A percentile compares a stretch with the other conserved stretches of the same genome.
These are phyloP conservation scores for Cladosporium sp. DNA, from an alignment of 2,329 filamentous ascomycete species.

Conservation along the genomic window DNA sequence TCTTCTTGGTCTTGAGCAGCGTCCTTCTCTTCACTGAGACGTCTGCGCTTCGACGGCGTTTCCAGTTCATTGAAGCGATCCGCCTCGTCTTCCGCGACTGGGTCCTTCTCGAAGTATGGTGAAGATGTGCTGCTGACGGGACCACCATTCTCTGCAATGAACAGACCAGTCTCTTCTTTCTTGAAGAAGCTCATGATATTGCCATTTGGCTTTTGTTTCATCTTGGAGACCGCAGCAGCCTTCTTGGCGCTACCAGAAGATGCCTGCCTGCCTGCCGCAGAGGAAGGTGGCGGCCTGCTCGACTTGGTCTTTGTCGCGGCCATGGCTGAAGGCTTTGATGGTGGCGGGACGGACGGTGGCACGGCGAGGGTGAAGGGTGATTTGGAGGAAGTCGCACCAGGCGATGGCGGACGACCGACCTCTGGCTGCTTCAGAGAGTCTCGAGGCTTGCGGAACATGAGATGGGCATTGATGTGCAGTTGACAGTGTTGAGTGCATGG, in stretches of 20 bases:
- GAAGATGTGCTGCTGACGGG: conserved; percentile 4
- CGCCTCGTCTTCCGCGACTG: conserved; percentile 26
- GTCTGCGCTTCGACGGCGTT: conserved; percentile 3
- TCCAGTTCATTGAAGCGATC: conserved; percentile 46
- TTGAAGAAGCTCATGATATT: conserved; percentile 58
- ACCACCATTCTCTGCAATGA: conserved; percentile 35
- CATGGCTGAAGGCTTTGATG: conserved; percentile 31
- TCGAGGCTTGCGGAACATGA: conserved; percentile 58
- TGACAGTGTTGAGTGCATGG: too few relatives aligned
- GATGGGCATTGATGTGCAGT: background rate
- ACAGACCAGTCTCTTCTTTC: conserved; percentile 42
- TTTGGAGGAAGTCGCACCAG: conserved; percentile 39
- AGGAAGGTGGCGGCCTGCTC: conserved; percentile 28
- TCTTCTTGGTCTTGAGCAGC: conserved; percentile 30
- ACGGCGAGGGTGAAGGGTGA: conserved; percentile 35
- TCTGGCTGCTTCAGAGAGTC: conserved; percentile 40
- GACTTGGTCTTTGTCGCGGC: conserved; percentile 28
- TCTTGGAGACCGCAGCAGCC: conserved; percentile 36
- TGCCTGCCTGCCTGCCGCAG: conserved; percentile 30
- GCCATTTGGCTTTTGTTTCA: conserved; percentile 47
- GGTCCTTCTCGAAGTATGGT: conserved; percentile 24
- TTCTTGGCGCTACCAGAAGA: conserved; percentile 35
- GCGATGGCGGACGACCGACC: conserved; percentile 55
- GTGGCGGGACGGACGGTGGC: conserved; percentile 31
- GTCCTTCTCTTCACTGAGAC: conserved; percentile 16